Percentiles rank a stretch among this genome's conserved stretches.
Evolutionary conservation across 805 yeast genomes (phyloP).

Genomic region (Spathaspora girioi): DNA sequence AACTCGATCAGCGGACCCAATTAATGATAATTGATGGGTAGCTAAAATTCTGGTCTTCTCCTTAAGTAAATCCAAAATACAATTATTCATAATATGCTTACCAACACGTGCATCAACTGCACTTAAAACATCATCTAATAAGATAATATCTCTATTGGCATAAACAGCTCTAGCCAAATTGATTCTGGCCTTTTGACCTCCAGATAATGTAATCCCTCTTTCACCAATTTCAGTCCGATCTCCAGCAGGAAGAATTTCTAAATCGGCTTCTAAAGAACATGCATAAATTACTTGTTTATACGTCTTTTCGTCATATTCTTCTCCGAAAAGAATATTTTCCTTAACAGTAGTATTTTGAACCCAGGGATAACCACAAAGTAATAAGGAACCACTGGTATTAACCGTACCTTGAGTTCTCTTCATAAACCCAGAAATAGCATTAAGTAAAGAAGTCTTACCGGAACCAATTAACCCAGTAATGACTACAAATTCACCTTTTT

Average conservation of each 20-base stretch:
- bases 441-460: slow-evolving; percentile 34
- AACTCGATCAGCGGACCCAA: slow-evolving; percentile 29
- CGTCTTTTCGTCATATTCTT: slow-evolving; percentile 15
- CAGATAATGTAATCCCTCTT: slow-evolving; percentile 34
- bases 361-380: slow-evolving; percentile 35
- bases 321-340: slow-evolving; percentile 30
- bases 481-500: slow-evolving; percentile 32
- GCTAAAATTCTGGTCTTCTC: slow-evolving; percentile 33
- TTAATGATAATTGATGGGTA: slow-evolving; percentile 33
- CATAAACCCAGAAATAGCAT: slow-evolving; percentile 38
- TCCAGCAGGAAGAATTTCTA: slow-evolving; percentile 30
- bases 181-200: slow-evolving; percentile 36
- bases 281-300: slow-evolving; percentile 25
- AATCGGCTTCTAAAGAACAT: slow-evolving; percentile 30
- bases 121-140: slow-evolving; percentile 33
- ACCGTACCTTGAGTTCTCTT: slow-evolving; percentile 25
- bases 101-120: slow-evolving; percentile 40
- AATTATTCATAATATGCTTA: slow-evolving; percentile 29
- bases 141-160: slow-evolving; percentile 24
- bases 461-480: slow-evolving; percentile 36
- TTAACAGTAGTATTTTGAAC: slow-evolving; percentile 32
- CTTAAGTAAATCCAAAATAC: slow-evolving; percentile 24
- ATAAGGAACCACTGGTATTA: slow-evolving; percentile 24
- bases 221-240: slow-evolving; percentile 37
- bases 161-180: slow-evolving; percentile 36